phyloP scores from a whole-genome alignment of 345 rosid genomes.

The Bruguiera parviflora region DNA sequence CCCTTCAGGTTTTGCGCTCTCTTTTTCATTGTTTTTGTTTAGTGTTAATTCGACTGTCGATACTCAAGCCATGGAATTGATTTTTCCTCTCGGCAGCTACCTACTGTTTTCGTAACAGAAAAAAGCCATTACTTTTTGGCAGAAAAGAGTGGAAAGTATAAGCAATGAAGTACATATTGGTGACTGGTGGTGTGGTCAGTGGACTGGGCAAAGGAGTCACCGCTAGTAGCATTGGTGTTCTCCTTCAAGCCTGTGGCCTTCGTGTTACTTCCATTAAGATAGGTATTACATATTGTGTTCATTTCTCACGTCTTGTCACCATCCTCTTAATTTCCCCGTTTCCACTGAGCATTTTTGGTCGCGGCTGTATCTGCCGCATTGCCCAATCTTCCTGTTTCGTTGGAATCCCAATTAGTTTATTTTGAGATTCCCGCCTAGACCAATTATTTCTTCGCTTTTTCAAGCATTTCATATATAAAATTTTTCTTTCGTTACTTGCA shows the following conservation, averaged over 20 bases:
- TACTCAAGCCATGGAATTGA: neutral
- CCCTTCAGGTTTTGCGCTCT: no score
- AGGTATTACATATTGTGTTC: neutral
- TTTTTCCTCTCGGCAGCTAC: neutral
- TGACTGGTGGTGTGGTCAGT: conserved; percentile 33
- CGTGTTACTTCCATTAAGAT: conserved; percentile 34
- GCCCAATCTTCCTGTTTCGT: neutral
- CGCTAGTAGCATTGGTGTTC: conserved; percentile 30
- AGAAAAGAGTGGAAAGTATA: no score
- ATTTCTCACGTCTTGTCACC: no score
- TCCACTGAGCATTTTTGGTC: neutral
- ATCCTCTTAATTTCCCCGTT: neutral
- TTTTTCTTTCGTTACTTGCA: no score
- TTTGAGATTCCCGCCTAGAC: neutral
- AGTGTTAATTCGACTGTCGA: no score
- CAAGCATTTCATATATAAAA: neutral
- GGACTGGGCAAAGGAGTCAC: conserved; percentile 36
- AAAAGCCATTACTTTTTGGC: no score
- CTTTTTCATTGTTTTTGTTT: no score
- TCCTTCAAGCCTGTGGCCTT: conserved; percentile 30
- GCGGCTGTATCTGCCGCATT: no score
- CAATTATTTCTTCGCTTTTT: neutral
- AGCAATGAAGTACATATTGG: conserved; percentile 32
- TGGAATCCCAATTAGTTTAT: neutral
- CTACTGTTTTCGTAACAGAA: neutral